These are phyloP conservation scores for Mucor mucedo DNA, from an alignment of 371 early-diverging fungal species.

Conservation along the genomic window DNA sequence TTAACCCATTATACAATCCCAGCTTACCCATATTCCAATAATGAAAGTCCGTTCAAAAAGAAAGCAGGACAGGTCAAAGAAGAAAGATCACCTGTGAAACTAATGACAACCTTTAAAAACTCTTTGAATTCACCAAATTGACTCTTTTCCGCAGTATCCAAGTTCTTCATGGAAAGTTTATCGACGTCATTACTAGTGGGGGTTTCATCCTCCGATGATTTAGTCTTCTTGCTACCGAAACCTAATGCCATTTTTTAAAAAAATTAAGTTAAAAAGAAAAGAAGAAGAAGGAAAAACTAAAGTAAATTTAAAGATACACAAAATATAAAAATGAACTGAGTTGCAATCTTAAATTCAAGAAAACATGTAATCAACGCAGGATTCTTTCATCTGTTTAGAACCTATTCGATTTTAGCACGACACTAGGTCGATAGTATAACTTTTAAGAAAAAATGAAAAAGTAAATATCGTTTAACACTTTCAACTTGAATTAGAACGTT, in stretches of 20 bases:
- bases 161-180: conserved; percentile 43
- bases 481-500: too few relatives aligned
- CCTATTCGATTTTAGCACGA: neutral
- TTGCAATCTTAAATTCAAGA: neutral
- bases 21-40: conserved; percentile 78
- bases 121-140: conserved; percentile 53
- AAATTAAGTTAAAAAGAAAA: neutral
- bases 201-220: conserved; percentile 32
- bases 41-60: conserved; percentile 72
- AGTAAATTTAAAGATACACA: neutral
- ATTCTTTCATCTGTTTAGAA: too few relatives aligned
- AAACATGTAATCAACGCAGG: too few relatives aligned
- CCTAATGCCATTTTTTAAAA: conserved; percentile 15
- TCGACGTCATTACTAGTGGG: conserved; percentile 48
- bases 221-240: conserved; percentile 22
- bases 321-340: neutral
- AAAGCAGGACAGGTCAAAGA: conserved; percentile 81
- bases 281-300: conserved; percentile 2
- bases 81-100: conserved; percentile 83
- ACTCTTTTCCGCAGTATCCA: conserved; percentile 43
- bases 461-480: too few relatives aligned
- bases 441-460: neutral
- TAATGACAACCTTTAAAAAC: conserved; percentile 65
- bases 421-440: neutral
- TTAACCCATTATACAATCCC: neutral